phyloP scores from a whole-genome alignment of 2,329 filamentous ascomycete genomes.

The Sarocladiaceae sp. region DNA sequence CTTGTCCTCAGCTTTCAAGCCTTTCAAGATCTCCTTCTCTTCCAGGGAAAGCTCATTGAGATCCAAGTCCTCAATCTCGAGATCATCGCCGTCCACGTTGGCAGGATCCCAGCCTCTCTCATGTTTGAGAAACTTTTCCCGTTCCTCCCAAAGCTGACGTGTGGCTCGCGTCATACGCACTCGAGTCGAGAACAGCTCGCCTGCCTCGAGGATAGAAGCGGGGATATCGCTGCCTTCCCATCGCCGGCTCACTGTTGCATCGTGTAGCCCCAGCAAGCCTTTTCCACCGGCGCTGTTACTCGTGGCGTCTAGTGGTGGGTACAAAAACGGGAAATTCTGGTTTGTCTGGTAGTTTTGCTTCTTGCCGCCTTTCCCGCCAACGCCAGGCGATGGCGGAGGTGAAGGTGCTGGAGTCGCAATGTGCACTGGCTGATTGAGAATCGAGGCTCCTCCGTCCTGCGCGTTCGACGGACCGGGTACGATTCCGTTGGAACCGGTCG shows the following conservation, averaged over 20 bases:
- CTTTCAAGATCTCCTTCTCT: conserved; percentile 35
- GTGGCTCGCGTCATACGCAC: conserved; percentile 90
- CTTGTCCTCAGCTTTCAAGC: conserved; percentile 30
- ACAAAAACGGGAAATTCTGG: conserved; percentile 96
- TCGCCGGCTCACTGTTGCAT: conserved; percentile 69
- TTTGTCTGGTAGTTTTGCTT: conserved; percentile 99
- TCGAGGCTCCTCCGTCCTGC: conserved; percentile 62
- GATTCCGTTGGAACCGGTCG: conserved; percentile 55
- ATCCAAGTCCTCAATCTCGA: conserved; percentile 41
- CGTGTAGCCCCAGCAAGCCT: conserved; percentile 73
- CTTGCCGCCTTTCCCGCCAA: conserved; percentile 88
- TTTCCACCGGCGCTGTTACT: conserved; percentile 91
- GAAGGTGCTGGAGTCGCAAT: conserved; percentile 98
- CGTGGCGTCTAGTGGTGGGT: conserved; percentile 81
- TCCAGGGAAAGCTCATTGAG: conserved; percentile 37
- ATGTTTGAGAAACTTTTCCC: conserved; percentile 84
- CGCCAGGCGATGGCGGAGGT: conserved; percentile 80
- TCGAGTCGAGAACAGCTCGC: conserved; percentile 80
- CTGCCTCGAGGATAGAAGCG: conserved; percentile 89
- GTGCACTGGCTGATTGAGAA: conserved; percentile 91
- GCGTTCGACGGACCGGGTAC: conserved; percentile 48
- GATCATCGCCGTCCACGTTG: conserved; percentile 36
- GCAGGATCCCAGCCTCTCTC: conserved; percentile 74
- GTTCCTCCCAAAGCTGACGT: conserved; percentile 89
- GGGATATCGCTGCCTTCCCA: conserved; percentile 96